Percentiles rank a stretch among this genome's conserved stretches.
Evolutionary conservation across 2,329 filamentous ascomycete species (phyloP).

Genomic region (Annulohypoxylon truncatum): DNA sequence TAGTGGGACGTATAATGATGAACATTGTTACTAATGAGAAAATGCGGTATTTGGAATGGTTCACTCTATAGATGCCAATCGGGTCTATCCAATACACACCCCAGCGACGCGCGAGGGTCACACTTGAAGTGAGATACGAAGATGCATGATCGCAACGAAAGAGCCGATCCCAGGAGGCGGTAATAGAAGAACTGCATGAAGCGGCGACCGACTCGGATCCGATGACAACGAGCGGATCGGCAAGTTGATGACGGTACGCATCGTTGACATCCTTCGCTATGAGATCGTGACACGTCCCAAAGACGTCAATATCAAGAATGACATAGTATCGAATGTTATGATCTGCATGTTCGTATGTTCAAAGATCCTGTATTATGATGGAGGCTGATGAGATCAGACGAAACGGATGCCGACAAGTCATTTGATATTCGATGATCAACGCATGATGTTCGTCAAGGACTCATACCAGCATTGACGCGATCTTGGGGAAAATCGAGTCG

Average conservation of each 20-base stretch:
- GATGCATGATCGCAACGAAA: background rate
- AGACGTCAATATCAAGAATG: background rate
- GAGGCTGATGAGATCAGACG: slow-evolving; percentile 31
- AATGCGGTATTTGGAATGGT: background rate
- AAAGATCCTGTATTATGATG: slow-evolving; percentile 14
- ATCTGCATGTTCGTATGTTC: slow-evolving; percentile 2
- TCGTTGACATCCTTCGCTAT: background rate
- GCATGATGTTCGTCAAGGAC: slow-evolving; percentile 26
- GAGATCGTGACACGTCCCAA: background rate
- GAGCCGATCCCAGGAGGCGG: background rate
- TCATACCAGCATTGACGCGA: background rate
- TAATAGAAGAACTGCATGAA: background rate
- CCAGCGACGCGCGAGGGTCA: background rate
- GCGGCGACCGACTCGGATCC: background rate
- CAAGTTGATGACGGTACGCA: no score
- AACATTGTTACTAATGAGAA: background rate
- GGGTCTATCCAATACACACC: background rate
- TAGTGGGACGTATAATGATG: background rate
- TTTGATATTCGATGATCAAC: slow-evolving; percentile 23
- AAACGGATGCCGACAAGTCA: slow-evolving; percentile 16
- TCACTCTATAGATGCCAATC: background rate
- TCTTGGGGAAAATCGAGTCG: slow-evolving; percentile 28
- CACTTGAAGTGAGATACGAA: background rate
- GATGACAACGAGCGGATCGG: background rate
- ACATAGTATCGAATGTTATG: slow-evolving; percentile 29